Base-by-base conservation (phyloP, 805 yeast genomes). In the Sugiyamaella marilandica region DNA sequence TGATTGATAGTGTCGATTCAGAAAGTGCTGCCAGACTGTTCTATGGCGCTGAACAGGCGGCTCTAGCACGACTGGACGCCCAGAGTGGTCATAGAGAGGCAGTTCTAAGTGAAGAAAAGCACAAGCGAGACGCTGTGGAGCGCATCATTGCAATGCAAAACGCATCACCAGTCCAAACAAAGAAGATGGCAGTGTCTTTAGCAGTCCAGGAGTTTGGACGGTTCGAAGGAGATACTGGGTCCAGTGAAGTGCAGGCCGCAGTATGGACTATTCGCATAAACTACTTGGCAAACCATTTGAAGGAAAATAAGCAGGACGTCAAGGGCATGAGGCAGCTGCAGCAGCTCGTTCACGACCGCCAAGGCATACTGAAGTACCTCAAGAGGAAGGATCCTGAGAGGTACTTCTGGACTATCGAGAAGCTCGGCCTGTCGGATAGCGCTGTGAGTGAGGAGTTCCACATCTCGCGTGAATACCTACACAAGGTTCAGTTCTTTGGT, bases 191-290 rank as follows among this genome's bases (percentile, higher is more conserved):
- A 29, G 73, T 81, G 1, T 70, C 71, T 45, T 67, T 85, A 45
- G 97, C 97, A 1, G 76, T 81, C 48, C 71, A 78, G 60, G 97
- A 92, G 71, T 91, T 92, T 69, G 83, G 81, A 61, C 77, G 96
- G 63, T 76, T 78, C 58, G 89, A 83, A 45, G 96, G 96, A 50
- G 98, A 94, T 67, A 87, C 97, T 0, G 97, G 96, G 2, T 87
- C 96, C 1, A 82, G 95, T 50, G 98, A 92, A 71, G 97, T 91
- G 24, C 97, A 91, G 70, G 97, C 98, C 1, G 98, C 97, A 2
- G 78, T 87, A 26, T 72, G 84, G 72, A 89, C 98, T 0, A 84
- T 88, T 47, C 80, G 81, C 63, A 88, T 94, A 60, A 87, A 85
- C 59, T 83, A 80, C 58, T 74, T 87, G 56, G 87, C 87, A 73